Evolutionary conservation across 1,284 basidiomycete species (phyloP), one percentile per base, ranked within the genome.

Genomic region (Stygiomarasmius scandens): DNA sequence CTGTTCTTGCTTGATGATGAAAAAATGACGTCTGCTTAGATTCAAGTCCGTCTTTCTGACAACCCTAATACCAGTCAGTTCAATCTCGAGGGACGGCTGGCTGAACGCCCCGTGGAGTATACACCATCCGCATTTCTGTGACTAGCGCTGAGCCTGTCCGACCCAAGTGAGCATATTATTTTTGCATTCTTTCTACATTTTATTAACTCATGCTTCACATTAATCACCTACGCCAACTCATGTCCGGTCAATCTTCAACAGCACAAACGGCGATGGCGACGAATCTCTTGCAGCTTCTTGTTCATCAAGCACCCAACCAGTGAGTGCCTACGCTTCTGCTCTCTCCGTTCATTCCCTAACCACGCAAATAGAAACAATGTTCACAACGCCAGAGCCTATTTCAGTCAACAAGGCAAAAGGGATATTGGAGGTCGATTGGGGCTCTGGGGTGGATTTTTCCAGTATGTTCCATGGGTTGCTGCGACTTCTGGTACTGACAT

Each of bases 391-490:
- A 58, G 57, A 20, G 65, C 69, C 2, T 70, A 64, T 32, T 72
- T 63, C 61, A 49, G 55, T 5, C 46, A 52, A n/a, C 32, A 23
- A 22, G 49, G 43, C 2, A 45, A 20, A 32, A 41, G 20, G 34
- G 36, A 43, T 2, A 54, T 66, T 20, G 65, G 65, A 11, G 45
- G 60, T 45, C 63, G 71, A 8, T 59, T 73, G 19, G 67, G 72
- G 50, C 57, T 73, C 10, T 71, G 71, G 71, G 54, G 68, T 34
- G 72, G 72, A 3, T 70, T 65, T 51, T 73, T 73, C 54, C 70
- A 73, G 71, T 77, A 41, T 23, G 63, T 32, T 20, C 4, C 25
- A 19, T 47, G 12, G n/a, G 32, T 46, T 49, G 24, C 9, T 6
- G 29, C 12, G 29, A 6, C 29, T 32, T 12, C 6, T 32, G 12